Conservation (phyloP, 345 rosid genomes). For the Gossypium turneri region DNA sequence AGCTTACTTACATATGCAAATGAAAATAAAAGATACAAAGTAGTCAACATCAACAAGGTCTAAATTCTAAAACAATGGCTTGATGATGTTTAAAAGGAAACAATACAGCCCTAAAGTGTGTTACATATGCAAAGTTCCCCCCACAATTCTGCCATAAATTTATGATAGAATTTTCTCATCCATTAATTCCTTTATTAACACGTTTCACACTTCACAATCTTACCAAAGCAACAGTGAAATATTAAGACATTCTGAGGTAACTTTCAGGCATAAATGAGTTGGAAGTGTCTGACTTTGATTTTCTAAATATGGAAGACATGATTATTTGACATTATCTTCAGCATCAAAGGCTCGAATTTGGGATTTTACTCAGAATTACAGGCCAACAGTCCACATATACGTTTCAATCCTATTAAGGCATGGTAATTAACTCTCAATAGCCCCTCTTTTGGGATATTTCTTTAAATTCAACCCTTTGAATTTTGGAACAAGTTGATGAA, state of each 20-base stretch:
- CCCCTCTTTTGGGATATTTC: background rate
- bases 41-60: conserved; percentile 6
- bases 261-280: conserved; percentile 5
- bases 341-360: no score
- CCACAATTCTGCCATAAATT: background rate
- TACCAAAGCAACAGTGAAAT: no score
- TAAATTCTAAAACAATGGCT: background rate
- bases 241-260: background rate
- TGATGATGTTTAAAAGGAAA: conserved; percentile 25
- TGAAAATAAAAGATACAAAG: background rate
- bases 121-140: background rate
- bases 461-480: background rate
- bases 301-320: background rate
- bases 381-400: no score
- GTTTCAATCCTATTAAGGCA: background rate
- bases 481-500: background rate
- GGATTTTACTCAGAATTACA: no score
- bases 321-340: no score
- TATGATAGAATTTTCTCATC: background rate
- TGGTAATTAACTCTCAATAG: background rate
- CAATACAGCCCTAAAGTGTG: background rate
- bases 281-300: background rate
- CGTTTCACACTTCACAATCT: no score
- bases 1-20: background rate
- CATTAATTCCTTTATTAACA: no score